phyloP scores from a whole-genome alignment of 345 rosid species.

The Punica granatum region DNA sequence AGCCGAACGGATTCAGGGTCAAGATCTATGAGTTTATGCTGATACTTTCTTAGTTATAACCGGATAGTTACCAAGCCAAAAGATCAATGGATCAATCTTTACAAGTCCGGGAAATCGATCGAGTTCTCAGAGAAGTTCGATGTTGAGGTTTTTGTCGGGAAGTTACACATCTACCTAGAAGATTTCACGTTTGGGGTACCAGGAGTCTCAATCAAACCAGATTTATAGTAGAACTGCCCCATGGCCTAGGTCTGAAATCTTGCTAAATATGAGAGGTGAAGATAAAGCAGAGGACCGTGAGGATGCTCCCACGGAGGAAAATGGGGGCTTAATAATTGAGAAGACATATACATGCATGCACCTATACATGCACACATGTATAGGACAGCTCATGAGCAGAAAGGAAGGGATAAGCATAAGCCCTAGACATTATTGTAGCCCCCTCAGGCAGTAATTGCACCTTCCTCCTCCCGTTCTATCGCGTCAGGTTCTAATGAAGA shows the following conservation, averaged over 20 bases:
- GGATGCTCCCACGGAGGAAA: no score
- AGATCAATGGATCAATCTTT: no score
- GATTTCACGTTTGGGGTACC: not conserved
- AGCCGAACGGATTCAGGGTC: no score
- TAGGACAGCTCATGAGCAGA: not conserved
- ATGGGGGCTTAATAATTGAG: not conserved
- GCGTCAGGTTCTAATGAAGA: no score
- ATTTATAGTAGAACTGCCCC: not conserved
- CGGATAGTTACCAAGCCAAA: no score
- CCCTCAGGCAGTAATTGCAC: slow-evolving; percentile 2
- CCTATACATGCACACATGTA: not conserved
- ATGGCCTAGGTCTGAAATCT: no score
- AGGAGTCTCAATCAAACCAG: not conserved
- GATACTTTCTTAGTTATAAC: no score
- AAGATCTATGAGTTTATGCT: no score
- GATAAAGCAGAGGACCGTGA: not conserved
- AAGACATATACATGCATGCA: not conserved
- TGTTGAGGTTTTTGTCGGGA: not conserved
- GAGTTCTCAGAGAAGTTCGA: not conserved
- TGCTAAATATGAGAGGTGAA: no score
- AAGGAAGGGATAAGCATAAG: not conserved
- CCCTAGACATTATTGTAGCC: not conserved
- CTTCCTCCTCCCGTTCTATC: not conserved
- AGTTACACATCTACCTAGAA: not conserved
- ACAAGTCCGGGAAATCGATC: not conserved